A percentile compares a stretch with the other conserved stretches of the same genome.
phyloP scores from a whole-genome alignment of 2,329 filamentous ascomycete species.

The Mycogone perniciosa region DNA sequence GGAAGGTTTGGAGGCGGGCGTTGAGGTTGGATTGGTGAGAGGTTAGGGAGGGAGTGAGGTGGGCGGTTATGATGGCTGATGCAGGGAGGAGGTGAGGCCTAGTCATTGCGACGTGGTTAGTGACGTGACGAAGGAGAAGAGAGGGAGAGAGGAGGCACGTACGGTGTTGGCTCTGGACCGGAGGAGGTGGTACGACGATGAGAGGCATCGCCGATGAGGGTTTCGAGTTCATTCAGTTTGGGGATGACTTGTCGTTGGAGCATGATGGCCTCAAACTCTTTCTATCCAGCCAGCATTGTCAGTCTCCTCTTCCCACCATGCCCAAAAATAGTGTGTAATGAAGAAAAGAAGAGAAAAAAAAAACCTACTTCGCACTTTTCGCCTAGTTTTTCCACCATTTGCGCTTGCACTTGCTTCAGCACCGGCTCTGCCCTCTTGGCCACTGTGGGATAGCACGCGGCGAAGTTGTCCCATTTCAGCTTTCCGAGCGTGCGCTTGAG shows the following conservation, averaged over 20 bases:
- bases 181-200: conserved; percentile 18
- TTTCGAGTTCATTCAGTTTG: conserved; percentile 54
- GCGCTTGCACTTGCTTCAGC: conserved; percentile 48
- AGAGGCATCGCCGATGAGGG: conserved; percentile 46
- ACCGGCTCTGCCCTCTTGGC: conserved; percentile 43
- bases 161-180: conserved; percentile 39
- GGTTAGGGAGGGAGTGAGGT: conserved; percentile 47
- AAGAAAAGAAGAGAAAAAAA: background rate
- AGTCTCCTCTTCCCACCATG: too few relatives aligned
- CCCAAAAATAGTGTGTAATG: background rate
- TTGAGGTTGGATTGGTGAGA: conserved; percentile 51
- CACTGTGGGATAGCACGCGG: conserved; percentile 57
- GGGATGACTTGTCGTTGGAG: conserved; percentile 45
- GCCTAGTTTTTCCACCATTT: conserved; percentile 51
- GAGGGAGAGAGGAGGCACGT: conserved; percentile 19
- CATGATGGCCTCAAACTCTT: conserved; percentile 53
- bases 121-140: background rate
- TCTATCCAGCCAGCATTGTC: conserved; percentile 23
- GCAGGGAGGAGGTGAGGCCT: conserved; percentile 54
- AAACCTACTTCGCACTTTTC: conserved; percentile 44
- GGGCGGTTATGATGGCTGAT: conserved; percentile 45
- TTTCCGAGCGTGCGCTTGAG: conserved; percentile 49
- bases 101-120: background rate
- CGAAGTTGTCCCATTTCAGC: conserved; percentile 51
- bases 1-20: conserved; percentile 49